Percentiles rank a stretch among this genome's conserved stretches.
phyloP scores from a whole-genome alignment of 495 filamentous ascomycete species.

The Podospora sp. region DNA sequence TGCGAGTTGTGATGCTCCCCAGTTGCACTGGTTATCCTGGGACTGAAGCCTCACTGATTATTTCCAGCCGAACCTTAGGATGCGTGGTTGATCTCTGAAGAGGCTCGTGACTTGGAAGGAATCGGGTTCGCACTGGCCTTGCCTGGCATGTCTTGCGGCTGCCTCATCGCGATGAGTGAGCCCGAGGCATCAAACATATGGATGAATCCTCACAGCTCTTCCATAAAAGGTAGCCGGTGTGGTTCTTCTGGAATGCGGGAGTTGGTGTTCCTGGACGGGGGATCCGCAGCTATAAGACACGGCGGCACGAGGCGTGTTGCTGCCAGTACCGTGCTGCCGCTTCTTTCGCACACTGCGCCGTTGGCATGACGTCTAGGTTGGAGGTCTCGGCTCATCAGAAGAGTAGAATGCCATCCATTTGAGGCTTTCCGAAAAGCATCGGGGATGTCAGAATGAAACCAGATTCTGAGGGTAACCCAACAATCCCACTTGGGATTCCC shows the following conservation, averaged over 20 bases:
- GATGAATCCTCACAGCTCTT: not conserved
- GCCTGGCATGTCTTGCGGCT: not conserved
- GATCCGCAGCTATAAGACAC: not conserved
- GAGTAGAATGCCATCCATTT: not conserved
- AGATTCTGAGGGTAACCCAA: not conserved
- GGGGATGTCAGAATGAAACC: not conserved
- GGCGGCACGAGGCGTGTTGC: slow-evolving; percentile 9
- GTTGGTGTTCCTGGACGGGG: not conserved
- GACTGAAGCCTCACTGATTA: too few species aligned
- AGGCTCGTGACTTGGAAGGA: too few species aligned
- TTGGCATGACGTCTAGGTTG: not conserved
- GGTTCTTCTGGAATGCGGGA: slow-evolving; percentile 1
- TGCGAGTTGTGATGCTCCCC: too few species aligned
- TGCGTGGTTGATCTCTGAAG: too few species aligned
- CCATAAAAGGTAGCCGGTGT: not conserved
- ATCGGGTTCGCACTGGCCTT: not conserved
- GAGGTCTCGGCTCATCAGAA: not conserved
- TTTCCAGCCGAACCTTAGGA: too few species aligned
- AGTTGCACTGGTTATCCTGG: too few species aligned
- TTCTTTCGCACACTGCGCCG: not conserved
- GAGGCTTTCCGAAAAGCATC: not conserved
- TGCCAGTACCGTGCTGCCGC: slow-evolving; percentile 2
- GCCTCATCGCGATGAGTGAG: not conserved
- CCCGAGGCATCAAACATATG: not conserved
- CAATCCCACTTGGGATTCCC: not conserved